Percentiles rank a stretch among this genome's conserved stretches.
phyloP scores from a whole-genome alignment of 176 grass and related monocot species.

The Aegilops speltoides region DNA sequence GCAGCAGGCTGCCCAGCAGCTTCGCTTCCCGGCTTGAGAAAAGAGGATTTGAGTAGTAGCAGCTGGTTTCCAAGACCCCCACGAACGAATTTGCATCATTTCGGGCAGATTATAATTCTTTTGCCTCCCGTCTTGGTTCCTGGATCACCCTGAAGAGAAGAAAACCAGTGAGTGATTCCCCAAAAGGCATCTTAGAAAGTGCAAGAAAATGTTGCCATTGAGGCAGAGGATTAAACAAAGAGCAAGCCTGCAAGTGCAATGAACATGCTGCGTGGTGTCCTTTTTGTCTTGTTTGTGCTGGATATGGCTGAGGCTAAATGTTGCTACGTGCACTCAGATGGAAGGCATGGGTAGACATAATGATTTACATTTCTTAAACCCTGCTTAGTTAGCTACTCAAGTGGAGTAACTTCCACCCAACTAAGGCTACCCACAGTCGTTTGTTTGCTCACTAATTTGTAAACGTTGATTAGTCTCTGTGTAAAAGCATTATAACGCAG shows the following conservation, averaged over 20 bases:
- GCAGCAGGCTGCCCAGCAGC: constrained; percentile 6
- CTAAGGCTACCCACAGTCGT: too few relatives aligned
- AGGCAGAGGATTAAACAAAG: neutral
- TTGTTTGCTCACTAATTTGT: too few relatives aligned
- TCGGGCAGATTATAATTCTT: neutral
- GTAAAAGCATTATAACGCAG: too few relatives aligned
- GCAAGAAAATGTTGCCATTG: neutral
- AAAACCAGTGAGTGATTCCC: constrained; percentile 6
- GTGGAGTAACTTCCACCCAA: too few relatives aligned
- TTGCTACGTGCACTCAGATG: neutral
- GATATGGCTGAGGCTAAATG: constrained; percentile 8
- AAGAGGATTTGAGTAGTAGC: neutral
- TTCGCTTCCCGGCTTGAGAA: constrained; percentile 8
- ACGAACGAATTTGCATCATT: constrained; percentile 20
- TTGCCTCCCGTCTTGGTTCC: neutral
- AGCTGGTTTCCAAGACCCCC: neutral
- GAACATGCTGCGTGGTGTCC: constrained; percentile 12
- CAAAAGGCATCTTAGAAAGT: constrained; percentile 22
- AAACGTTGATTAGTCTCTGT: too few relatives aligned
- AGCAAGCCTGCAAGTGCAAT: neutral
- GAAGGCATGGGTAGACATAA: too few relatives aligned
- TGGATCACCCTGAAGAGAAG: neutral
- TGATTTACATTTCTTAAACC: neutral
- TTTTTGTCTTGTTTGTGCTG: constrained; percentile 31
- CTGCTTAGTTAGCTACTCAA: neutral